Base-by-base conservation (phyloP, 1,284 basidiomycete genomes). In the Lentinula novae-zelandiae region DNA sequence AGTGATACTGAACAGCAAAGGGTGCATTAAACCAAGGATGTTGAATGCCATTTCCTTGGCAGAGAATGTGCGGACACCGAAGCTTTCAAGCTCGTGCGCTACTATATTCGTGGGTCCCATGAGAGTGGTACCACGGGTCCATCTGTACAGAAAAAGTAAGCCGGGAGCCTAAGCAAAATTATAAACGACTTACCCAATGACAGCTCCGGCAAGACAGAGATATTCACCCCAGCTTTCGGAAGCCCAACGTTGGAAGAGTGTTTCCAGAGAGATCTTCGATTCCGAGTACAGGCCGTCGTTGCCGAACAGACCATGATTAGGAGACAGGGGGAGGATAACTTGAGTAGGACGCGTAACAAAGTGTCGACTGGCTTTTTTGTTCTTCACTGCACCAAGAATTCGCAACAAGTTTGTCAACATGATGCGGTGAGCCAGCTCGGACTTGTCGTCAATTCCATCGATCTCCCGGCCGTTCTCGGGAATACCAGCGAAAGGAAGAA, bases 41-140 rank as follows among this genome's bases (percentile, higher is more conserved):
- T 98, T 99, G 87, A 99, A 99, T 2, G 96, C 95, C 96, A 99
- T 99, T 80, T 99, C 96, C 80, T 98, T 98, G 54, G 96, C 92
- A 2, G 95, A 97, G 87, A 98, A 99, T 4, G 97, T 99, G 68
- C 96, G 88, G 64, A 97, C 92, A 67, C 97, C 96, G 65, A 94
- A 86, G 66, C 89, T 85, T 78, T 99, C 96, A 56, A 99, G 85
- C 63, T 95, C 93, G 65, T 97, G 93, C 49, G 97, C 94, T 60
- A 98, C 89, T 58, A 92, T 94, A 78, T 98, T 97, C 61, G 94
- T 96, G 3, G 93, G 91, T 63, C 86, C 90, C 96, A 99, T 99
- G 61, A 99, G 80, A 65, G 96, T 96, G n/a, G 97, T 99, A 53
- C 96, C 96, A 68, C 95, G 93, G 60, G 95, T 97, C 95, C 95